Percentiles rank a stretch among this genome's conserved stretches.
Conservation (phyloP, 2,329 filamentous ascomycete genomes). For the Cladophialophora exuberans region DNA sequence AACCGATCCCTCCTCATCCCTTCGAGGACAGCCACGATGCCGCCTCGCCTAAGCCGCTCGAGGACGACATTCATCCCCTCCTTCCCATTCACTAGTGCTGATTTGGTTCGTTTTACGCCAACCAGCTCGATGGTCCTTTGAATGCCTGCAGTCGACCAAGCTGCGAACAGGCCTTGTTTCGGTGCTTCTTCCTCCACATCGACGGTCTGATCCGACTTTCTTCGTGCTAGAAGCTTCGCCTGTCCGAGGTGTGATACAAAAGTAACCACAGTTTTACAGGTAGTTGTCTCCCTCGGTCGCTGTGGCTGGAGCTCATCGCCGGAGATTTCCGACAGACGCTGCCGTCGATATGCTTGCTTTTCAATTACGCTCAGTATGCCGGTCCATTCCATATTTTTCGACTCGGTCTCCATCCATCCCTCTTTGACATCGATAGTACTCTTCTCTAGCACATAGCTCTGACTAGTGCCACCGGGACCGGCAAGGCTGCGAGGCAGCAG, state of each 20-base stretch:
- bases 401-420: constrained; percentile 69
- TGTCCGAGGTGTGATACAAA: constrained; percentile 65
- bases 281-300: constrained; percentile 49
- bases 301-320: constrained; percentile 19
- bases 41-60: constrained; percentile 65
- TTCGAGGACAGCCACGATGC: constrained; percentile 70
- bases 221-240: constrained; percentile 53
- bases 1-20: constrained; percentile 65
- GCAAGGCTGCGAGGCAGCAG: constrained; percentile 63
- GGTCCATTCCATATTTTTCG: constrained; percentile 67
- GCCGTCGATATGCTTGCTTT: constrained; percentile 59
- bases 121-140: constrained; percentile 68
- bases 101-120: constrained; percentile 62
- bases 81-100: constrained; percentile 64
- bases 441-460: constrained; percentile 66
- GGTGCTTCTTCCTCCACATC: constrained; percentile 54
- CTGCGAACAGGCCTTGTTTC: constrained; percentile 61
- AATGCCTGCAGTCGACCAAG: constrained; percentile 62
- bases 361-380: constrained; percentile 67
- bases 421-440: constrained; percentile 64
- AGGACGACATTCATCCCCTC: constrained; percentile 70
- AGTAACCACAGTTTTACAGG: constrained; percentile 64
- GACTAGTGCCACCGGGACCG: constrained; percentile 60
- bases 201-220: constrained; percentile 39
- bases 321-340: constrained; percentile 31